Base-by-base conservation (phyloP, 2,329 filamentous ascomycete species). In the Talaromyces piceae region DNA sequence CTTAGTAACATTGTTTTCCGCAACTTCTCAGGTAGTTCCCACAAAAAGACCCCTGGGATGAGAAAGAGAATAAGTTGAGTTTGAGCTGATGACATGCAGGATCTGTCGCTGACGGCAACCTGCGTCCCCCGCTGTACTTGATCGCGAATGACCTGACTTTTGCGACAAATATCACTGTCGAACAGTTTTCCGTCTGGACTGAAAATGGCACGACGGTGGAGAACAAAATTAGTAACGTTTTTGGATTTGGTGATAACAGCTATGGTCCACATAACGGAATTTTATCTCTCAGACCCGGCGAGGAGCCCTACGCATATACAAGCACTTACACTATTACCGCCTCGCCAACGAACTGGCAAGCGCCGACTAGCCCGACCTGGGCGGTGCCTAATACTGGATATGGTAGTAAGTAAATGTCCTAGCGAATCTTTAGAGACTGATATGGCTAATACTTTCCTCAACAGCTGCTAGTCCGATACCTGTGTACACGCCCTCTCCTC, bases 151-250 rank as follows among this genome's bases (percentile, higher is more conserved):
- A 69, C 49, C 52, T 67, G 9, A 61, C 62, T 1, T 66, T 62
- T 13, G 57, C 61, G 0, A 59, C 51, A 0, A 64, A 68, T 47
- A 57, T 70, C 11, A 67, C 62, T 0, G 54, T 70, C 1, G 57
- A 63, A 9, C 57, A 64, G n/a, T 65, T 71, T 44, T 53, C 56
- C 12, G 49, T 71, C n/a, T 70, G 66, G 68, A 70, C 67, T 6
- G 55, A 63, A 28, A 27, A 41, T 5, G 54, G 54, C 12, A 45
- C 44, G 7, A 49, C 54, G 7, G 54, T 67, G 2, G 51, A 67
- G 0, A 68, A 69, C 47, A 58, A 64, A 30, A 63, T 67, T 48
- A 65, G 57, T 37, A 70, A 69, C 33, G 56, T 70, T 1, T 70
- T 68, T 41, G 67, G 67, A 2, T 48, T 41, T 1, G 64, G 64